A percentile compares a stretch with the other conserved stretches of the same genome.
These are phyloP conservation scores for Aspergillus fructus DNA, from an alignment of 2,329 filamentous ascomycete genomes.

Conservation along the genomic window DNA sequence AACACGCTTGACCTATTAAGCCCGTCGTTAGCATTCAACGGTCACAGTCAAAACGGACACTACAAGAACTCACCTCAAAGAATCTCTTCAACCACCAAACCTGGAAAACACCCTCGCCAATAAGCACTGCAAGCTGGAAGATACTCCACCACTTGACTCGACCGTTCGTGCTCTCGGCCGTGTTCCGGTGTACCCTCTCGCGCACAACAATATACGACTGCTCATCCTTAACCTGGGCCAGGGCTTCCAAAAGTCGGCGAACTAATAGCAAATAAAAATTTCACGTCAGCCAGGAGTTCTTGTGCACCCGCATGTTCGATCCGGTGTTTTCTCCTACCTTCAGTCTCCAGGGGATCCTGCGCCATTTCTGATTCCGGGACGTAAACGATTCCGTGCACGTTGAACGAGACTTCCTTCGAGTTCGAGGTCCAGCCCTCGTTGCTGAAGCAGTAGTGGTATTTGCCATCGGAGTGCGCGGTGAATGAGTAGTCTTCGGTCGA, in stretches of 20 bases:
- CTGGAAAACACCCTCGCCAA: conserved; percentile 94
- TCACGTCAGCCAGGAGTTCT: conserved; percentile 1
- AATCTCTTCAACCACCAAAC: conserved; percentile 99
- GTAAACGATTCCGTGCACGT: conserved; percentile 98
- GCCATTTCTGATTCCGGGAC: conserved; percentile 83
- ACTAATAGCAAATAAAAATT: conserved; percentile 52
- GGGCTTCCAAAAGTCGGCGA: conserved; percentile 75
- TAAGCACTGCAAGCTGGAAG: conserved; percentile 85
- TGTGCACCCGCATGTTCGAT: neutral
- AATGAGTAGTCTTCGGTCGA: conserved; percentile 94
- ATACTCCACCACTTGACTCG: conserved; percentile 99
- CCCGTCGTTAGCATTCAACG: neutral
- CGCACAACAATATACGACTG: conserved; percentile 95
- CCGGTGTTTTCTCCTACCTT: conserved; percentile 59
- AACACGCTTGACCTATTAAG: conserved; percentile 46
- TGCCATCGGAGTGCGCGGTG: conserved; percentile 78
- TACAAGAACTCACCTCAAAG: conserved; percentile 67
- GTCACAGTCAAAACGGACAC: neutral
- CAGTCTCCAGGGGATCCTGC: conserved; percentile 83
- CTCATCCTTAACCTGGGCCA: conserved; percentile 94
- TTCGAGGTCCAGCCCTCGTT: conserved; percentile 97
- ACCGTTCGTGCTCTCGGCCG: conserved; percentile 95
- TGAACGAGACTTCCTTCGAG: conserved; percentile 98
- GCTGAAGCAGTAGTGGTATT: conserved; percentile 96
- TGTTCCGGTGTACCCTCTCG: conserved; percentile 96